These are phyloP conservation scores for Ceratocystis colombiana DNA, from an alignment of 2,329 filamentous ascomycete species.

Conservation along the genomic window DNA sequence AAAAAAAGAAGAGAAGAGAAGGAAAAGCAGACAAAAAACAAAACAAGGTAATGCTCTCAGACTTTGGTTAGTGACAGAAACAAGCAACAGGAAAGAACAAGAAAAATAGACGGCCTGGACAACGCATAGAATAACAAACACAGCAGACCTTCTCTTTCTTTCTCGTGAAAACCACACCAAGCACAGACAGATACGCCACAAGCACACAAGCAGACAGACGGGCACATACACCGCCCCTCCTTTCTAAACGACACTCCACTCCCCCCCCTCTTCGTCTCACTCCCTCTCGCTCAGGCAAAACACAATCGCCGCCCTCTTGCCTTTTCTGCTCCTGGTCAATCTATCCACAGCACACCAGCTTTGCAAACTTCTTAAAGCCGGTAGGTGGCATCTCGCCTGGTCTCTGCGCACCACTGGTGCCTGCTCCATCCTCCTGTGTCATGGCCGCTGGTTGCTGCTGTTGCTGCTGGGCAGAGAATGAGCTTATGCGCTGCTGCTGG, in stretches of 20 bases:
- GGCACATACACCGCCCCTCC: neutral
- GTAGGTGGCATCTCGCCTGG: constrained; percentile 41
- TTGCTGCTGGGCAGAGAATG: constrained; percentile 41
- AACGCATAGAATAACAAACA: constrained; percentile 19
- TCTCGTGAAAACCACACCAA: constrained; percentile 5
- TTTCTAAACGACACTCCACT: neutral
- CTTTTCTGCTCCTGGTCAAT: neutral
- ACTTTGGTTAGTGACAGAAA: constrained; percentile 9
- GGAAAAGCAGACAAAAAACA: neutral
- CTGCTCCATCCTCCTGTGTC: constrained; percentile 47
- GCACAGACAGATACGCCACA: constrained; percentile 10
- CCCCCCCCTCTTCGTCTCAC: neutral
- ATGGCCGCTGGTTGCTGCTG: constrained; percentile 46
- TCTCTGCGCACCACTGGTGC: constrained; percentile 11
- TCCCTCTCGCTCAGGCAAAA: neutral
- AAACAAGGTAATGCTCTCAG: constrained; percentile 11
- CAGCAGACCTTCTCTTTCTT: neutral
- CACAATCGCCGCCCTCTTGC: neutral
- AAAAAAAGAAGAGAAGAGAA: neutral
- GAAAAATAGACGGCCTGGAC: constrained; percentile 27
- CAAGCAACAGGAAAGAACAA: constrained; percentile 28
- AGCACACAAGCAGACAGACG: neutral
- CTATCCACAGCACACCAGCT: constrained; percentile 80
- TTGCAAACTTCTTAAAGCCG: constrained; percentile 86
- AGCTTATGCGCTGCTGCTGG: constrained; percentile 49